Conservation (phyloP, 176 grass and related monocot genomes). For the Urochloa ruziziensis region DNA sequence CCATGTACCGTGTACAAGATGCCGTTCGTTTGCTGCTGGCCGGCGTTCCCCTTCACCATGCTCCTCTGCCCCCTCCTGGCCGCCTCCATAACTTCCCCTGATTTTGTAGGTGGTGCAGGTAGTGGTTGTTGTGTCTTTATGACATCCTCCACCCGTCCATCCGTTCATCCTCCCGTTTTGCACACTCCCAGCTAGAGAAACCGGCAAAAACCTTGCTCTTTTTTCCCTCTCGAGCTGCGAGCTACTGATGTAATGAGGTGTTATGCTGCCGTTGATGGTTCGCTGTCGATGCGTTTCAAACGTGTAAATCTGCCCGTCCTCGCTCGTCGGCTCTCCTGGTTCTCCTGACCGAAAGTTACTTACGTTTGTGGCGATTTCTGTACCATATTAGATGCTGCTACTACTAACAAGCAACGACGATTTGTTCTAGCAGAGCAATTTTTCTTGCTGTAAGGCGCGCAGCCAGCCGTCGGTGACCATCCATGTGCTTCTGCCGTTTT, state of each 20-base stretch:
- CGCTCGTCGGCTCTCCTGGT: not conserved
- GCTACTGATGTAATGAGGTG: not conserved
- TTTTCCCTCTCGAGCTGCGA: not conserved
- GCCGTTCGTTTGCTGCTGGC: constrained; percentile 18
- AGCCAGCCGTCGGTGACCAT: constrained; percentile 33
- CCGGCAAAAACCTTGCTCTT: not conserved
- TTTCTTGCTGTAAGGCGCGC: not conserved
- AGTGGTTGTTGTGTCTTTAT: constrained; percentile 39
- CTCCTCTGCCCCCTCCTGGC: not conserved
- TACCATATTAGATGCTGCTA: not conserved
- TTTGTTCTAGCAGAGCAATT: not conserved
- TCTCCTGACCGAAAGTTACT: not conserved
- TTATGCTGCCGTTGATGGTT: not conserved
- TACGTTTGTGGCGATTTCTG: not conserved
- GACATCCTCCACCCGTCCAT: constrained; percentile 4
- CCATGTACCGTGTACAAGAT: constrained; percentile 36
- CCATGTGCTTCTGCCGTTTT: constrained; percentile 28
- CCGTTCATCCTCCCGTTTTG: constrained; percentile 2
- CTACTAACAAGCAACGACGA: not conserved
- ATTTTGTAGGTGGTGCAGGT: constrained; percentile 36
- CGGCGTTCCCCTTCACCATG: constrained; percentile 28
- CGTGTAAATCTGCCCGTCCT: constrained; percentile 1
- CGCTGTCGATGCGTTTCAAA: not conserved
- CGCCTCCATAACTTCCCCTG: constrained; percentile 31
- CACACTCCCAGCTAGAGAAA: constrained; percentile 2